Evolutionary conservation across 208 protist species (phyloP), one percentile per base, ranked within the genome.

Genomic region (Trypanosoma cruzi): DNA sequence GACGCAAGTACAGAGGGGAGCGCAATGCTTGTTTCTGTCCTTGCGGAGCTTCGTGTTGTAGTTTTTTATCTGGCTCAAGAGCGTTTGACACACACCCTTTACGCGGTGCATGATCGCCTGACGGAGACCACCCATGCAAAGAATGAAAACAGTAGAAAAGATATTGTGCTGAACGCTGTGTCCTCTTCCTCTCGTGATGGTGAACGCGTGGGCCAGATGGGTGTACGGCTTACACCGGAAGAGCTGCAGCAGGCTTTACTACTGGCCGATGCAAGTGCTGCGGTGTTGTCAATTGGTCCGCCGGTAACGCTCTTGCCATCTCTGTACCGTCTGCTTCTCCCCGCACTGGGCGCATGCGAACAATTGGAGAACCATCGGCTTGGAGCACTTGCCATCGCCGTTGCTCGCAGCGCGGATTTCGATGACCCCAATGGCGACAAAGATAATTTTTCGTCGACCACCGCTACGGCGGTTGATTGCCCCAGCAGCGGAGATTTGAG

Each of bases 331-430:
- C 65, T 87, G 29, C 48, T 79, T n/a, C 71, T 91, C 18, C 70
- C 75, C 13, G 77, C 77, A 28, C 50, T 91, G n/a, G 67, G 77
- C 7, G 82, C 71, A 37, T 80, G 70, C 49, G 85, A 91, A 68
- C 80, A 86, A 60, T 77, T 91, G 10, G 68, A 80, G 24, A 80
- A 57, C 20, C 50, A 66, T 10, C 71, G 71, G 14, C 64, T 91
- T 24, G 85, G 71, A 10, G 61, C 75, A 0, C 70, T 91, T 26
- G 65, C 77, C 20, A 82, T 73, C 4, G 84, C 80, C 34, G 49
- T 91, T 31, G 85, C 85, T 13, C 67, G 61, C 20, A 77, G 72
- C 63, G 74, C 80, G 24, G 82, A 88, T 65, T 70, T 70, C 48
- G 44, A 64, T 54, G 49, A 64, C 16, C 52, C 31, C 5, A 31